These are phyloP conservation scores for Blastomyces parvus DNA, from an alignment of 2,329 filamentous ascomycete genomes.

Conservation along the genomic window DNA sequence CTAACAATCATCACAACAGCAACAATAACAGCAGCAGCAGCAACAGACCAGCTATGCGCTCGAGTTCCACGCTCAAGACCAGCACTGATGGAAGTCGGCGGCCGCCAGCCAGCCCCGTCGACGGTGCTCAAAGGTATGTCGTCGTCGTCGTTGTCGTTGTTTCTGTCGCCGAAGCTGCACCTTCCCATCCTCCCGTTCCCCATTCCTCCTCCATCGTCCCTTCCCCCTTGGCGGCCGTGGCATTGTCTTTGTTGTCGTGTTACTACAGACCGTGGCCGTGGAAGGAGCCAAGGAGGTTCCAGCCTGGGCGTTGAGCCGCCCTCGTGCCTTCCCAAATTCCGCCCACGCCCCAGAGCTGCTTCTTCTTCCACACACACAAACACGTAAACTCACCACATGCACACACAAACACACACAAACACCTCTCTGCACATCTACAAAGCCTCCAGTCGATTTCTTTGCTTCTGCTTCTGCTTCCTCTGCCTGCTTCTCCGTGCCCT, in stretches of 20 bases:
- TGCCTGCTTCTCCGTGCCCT: background rate
- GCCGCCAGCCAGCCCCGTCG: slow-evolving; percentile 47
- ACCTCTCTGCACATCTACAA: background rate
- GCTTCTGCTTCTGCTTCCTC: background rate
- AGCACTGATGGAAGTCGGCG: slow-evolving; percentile 44
- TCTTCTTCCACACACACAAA: background rate
- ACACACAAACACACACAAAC: background rate
- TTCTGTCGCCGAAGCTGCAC: background rate
- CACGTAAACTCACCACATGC: background rate
- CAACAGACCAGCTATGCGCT: slow-evolving; percentile 41
- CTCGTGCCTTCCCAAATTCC: background rate
- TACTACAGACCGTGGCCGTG: background rate
- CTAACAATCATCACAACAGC: background rate
- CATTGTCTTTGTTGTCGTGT: slow-evolving; percentile 3
- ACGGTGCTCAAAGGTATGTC: slow-evolving; percentile 47
- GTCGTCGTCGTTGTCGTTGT: slow-evolving; percentile 1
- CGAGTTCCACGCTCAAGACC: slow-evolving; percentile 41
- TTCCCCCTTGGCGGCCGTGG: background rate
- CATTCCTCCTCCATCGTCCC: slow-evolving; percentile 6
- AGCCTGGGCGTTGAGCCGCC: background rate
- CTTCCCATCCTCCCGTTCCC: background rate
- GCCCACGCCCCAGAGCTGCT: background rate
- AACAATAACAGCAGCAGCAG: slow-evolving; percentile 16
- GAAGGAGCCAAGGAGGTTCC: background rate
- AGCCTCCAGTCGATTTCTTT: background rate